Evolutionary conservation across 306 rosid species (phyloP), one percentile per base, ranked within the genome.

Genomic region (Cicer pinnatifidum): DNA sequence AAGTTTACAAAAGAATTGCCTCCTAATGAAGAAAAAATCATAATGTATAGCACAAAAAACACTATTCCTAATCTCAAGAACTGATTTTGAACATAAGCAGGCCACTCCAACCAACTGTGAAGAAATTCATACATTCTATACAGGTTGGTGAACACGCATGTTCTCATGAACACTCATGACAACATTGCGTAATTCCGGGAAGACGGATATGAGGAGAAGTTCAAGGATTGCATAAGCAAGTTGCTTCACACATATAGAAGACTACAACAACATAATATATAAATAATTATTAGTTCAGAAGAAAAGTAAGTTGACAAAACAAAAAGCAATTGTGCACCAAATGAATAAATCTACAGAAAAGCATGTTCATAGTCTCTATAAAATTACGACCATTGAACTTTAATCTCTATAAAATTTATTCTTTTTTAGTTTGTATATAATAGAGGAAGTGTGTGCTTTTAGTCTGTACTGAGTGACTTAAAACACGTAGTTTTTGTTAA

Each of bases 211-310:
- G 4, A 95, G 95, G 17, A 84, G 65, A 47, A 90, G 85, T 79
- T 95, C 99, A 5, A 95, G 90, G 63, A 95, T 78, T 1, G 91
- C 89, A 53, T 84, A 89, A 13, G 88, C 93, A 74, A 95, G 99
- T 84, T 91, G 97, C 96, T 90, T 95, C 81, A 88, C 83, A 67
- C 99, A 95, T 84, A 87, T 13, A 8, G 96, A 85, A 78, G 99
- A 95, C 99, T 85, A n/a, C 75, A 82, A 76, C 40, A 64, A 60
- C 80, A 54, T 9, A 20, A 47, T 13, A 59, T 47, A 28, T 7
- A 23, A 1, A 15, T 39, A 37, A 41, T 57, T 44, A 75, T 83
- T 48, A 69, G 75, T 66, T 37, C 43, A 66, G 67, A 76, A 28
- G 72, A 67, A 59, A 74, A 20, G 59, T 40, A 67, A 37, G 19